These are phyloP conservation scores for Candida fluviatilis DNA, from an alignment of 805 yeast species.

Conservation along the genomic window DNA sequence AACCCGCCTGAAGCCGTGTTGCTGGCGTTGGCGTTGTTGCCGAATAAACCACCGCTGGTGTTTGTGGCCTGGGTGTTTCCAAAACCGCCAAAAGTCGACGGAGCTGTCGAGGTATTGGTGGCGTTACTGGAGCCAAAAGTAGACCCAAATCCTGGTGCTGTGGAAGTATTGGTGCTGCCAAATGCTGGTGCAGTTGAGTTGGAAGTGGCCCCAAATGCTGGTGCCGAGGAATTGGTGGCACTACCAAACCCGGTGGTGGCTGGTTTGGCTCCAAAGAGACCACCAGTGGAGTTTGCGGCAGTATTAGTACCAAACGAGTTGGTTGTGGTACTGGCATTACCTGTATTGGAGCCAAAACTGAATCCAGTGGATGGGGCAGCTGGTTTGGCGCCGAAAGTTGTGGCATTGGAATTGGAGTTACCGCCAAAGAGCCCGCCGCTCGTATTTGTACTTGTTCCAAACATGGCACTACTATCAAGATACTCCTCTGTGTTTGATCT, in stretches of 20 bases:
- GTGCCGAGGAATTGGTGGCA: constrained; percentile 5
- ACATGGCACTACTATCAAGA: constrained; percentile 1
- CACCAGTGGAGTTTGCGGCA: constrained; percentile 8
- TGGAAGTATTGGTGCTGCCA: background rate
- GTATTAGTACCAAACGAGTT: constrained; percentile 4
- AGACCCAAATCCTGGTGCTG: background rate
- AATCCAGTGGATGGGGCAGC: constrained; percentile 5
- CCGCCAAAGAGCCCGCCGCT: constrained; percentile 11
- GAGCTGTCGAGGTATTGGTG: constrained; percentile 1
- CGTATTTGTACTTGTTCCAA: constrained; percentile 6
- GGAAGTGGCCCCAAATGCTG: background rate
- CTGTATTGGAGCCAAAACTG: constrained; percentile 2
- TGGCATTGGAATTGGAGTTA: background rate
- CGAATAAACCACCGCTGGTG: constrained; percentile 12
- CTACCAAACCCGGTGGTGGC: constrained; percentile 4
- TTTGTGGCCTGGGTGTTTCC: constrained; percentile 7
- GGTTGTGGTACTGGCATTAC: constrained; percentile 1
- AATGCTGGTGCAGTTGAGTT: background rate
- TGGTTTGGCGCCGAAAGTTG: constrained; percentile 5
- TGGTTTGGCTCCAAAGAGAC: constrained; percentile 16
- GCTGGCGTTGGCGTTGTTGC: constrained; percentile 4
- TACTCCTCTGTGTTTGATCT: background rate
- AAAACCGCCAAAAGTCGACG: constrained; percentile 9
- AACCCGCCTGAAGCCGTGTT: constrained; percentile 15
- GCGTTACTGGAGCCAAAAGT: constrained; percentile 12